Base-by-base conservation (phyloP, 257 asterid genomes). In the Misopates orontium region DNA sequence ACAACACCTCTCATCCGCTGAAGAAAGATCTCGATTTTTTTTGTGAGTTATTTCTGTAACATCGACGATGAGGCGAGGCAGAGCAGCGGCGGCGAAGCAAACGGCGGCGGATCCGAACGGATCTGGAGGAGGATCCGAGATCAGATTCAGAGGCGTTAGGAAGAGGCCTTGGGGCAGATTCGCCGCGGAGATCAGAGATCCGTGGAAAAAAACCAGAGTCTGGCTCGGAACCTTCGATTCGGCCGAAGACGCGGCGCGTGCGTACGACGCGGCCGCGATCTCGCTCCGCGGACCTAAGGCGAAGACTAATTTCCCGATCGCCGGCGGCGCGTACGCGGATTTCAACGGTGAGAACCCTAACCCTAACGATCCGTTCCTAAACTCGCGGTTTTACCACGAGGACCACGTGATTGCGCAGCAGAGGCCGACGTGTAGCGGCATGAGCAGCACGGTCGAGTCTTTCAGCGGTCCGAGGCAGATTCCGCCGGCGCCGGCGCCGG, bases 371-470 rank as follows among this genome's bases (percentile, higher is more conserved):
- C 84, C 75, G 62, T 78, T 71, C 74, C 40, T 71, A 66, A 73
- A 76, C 31, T 72, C 83, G 17, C 71, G 84, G 53, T 71, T 68
- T 50, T 74, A 72, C 71, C 11, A 81, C 10, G 75, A 69, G 66
- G 75, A 71, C 15, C 79, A 62, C 25, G 61, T 79, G 22, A 56
- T 83, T 22, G 77, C 71, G 48, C 89, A 73, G 77, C 84, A 81
- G 80, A 52, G 89, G 67, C 86, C 89, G 20, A 75, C 87, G 21
- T 78, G 81, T 0, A 87, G 95, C 66, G 74, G 91, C 22, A 82
- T 87, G 95, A 87, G 95, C 78, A 84, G 89, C 73, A 87, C 89
- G n/a, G 85, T 87, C 47, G 95, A 87, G 71, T 84, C 89, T 0
- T 84, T 85, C 45, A 84, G 91, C 44, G 91, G 91, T 21, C 95